Evolutionary conservation across 345 rosid genomes (phyloP).

Genomic region (Eucalyptus lansdowneana): DNA sequence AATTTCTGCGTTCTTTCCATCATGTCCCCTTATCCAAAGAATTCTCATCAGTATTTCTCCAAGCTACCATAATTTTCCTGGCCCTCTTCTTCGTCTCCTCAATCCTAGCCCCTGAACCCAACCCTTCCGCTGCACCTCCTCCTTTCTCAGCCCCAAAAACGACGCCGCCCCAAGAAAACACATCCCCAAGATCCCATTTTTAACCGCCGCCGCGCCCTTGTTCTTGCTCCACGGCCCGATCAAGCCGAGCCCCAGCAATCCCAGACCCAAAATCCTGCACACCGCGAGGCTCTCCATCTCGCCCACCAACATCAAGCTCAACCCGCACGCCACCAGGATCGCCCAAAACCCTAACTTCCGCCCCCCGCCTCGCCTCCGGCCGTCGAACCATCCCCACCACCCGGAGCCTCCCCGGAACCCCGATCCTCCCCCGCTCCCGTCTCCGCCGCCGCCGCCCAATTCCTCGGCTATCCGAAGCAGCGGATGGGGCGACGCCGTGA

Average conservation of each 20-base stretch:
- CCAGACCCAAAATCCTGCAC: constrained; percentile 11
- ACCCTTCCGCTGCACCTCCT: background rate
- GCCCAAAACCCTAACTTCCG: constrained; percentile 1
- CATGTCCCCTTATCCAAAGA: too few relatives aligned
- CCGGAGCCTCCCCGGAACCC: constrained; percentile 20
- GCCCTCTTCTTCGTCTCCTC: constrained; percentile 9
- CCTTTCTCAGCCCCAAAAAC: constrained; percentile 10
- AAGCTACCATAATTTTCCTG: constrained; percentile 1
- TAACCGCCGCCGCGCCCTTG: background rate
- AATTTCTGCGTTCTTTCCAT: background rate
- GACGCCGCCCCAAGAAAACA: constrained; percentile 7
- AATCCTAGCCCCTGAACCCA: background rate
- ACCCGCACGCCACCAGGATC: constrained; percentile 4
- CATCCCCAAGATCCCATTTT: constrained; percentile 5
- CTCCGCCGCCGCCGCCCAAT: constrained; percentile 11
- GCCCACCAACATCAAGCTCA: constrained; percentile 9
- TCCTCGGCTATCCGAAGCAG: constrained; percentile 10
- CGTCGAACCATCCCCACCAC: constrained; percentile 16
- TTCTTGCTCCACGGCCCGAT: constrained; percentile 1
- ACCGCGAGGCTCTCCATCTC: constrained; percentile 7
- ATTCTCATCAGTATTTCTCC: background rate
- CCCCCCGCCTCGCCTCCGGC: constrained; percentile 18
- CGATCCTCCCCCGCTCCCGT: constrained; percentile 3
- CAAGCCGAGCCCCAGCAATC: constrained; percentile 1
- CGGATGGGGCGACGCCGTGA: constrained; percentile 34